Percentiles rank a stretch among this genome's conserved stretches.
These are phyloP conservation scores for Begonia loranthoides DNA, from an alignment of 306 rosid genomes.

Conservation along the genomic window DNA sequence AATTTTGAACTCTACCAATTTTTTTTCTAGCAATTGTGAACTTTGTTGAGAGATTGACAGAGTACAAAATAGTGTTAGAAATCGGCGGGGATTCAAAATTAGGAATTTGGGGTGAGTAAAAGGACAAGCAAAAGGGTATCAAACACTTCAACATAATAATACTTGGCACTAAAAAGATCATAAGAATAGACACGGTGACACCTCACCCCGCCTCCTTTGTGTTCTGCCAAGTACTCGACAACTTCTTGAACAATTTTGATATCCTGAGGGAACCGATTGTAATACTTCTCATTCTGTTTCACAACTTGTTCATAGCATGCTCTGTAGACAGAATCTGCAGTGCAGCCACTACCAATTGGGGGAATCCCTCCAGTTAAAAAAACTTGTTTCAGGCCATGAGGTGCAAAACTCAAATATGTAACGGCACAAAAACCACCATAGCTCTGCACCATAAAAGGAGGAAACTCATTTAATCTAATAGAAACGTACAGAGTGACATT, in stretches of 20 bases:
- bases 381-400: constrained; percentile 69
- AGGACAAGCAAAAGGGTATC: not conserved
- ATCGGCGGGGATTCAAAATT: too few species aligned
- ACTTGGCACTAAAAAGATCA: constrained; percentile 15
- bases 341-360: constrained; percentile 66
- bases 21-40: too few species aligned
- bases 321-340: constrained; percentile 65
- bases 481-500: not conserved
- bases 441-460: constrained; percentile 39
- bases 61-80: too few species aligned
- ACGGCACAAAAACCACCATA: constrained; percentile 90
- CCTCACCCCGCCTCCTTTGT: constrained; percentile 73
- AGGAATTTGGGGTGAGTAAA: not conserved
- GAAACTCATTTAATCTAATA: not conserved
- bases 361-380: constrained; percentile 94
- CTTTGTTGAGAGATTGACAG: too few species aligned
- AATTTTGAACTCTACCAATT: too few species aligned
- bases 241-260: constrained; percentile 55
- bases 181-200: constrained; percentile 9
- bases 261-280: constrained; percentile 90
- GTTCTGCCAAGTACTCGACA: constrained; percentile 58
- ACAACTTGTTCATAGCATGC: constrained; percentile 54
- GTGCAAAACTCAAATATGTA: constrained; percentile 92
- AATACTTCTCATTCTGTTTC: constrained; percentile 75
- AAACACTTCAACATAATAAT: constrained; percentile 6